Percentiles rank a stretch among this genome's conserved stretches.
phyloP scores from a whole-genome alignment of 75 land plant species.

The Cunninghamia lanceolata region DNA sequence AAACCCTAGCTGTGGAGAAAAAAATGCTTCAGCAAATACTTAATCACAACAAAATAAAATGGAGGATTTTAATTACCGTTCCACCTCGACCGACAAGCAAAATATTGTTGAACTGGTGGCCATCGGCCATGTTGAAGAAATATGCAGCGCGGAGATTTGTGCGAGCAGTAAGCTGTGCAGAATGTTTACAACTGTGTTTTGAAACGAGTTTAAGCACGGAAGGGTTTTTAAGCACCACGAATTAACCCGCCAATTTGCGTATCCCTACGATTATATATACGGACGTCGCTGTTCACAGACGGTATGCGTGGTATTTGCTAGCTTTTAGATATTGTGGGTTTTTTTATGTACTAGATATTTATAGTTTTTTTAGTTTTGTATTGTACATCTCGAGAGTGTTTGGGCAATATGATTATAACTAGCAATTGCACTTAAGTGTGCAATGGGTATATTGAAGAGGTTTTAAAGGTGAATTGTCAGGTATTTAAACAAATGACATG shows the following conservation, averaged over 20 bases:
- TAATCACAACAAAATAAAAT: not conserved
- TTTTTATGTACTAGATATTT: no score
- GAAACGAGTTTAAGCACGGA: not conserved
- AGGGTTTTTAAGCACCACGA: not conserved
- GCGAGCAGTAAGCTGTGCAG: not conserved
- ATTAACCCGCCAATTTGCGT: not conserved
- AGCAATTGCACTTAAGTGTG: no score
- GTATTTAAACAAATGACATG: no score
- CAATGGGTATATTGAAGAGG: no score
- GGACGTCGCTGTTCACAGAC: not conserved
- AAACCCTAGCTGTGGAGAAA: not conserved
- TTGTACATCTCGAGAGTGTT: no score
- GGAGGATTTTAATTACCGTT: slow-evolving; percentile 31
- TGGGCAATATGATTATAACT: no score
- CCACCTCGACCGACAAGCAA: slow-evolving; percentile 90
- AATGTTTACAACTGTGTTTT: not conserved
- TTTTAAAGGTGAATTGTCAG: no score
- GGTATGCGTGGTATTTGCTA: not conserved
- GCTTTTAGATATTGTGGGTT: not conserved
- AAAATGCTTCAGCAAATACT: not conserved
- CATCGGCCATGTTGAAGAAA: slow-evolving; percentile 41
- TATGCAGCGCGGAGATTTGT: not conserved
- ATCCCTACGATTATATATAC: not conserved
- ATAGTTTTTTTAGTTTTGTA: no score
- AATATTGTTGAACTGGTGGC: slow-evolving; percentile 73